phyloP scores from a whole-genome alignment of 2,329 filamentous ascomycete genomes.

The Fusarium algeriense region DNA sequence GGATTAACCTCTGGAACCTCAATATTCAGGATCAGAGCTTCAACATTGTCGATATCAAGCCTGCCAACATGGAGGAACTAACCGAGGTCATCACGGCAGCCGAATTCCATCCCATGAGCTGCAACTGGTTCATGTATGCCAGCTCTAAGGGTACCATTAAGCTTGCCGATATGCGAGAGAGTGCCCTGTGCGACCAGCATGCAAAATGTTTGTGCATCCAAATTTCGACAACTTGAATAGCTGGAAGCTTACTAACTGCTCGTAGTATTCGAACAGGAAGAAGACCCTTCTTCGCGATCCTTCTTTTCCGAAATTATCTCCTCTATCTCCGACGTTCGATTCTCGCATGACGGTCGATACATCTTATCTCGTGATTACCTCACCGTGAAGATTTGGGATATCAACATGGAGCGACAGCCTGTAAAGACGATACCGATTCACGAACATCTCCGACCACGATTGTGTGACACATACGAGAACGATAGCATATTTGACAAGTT shows the following conservation, averaged over 20 bases:
- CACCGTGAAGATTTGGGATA: constrained; percentile 99
- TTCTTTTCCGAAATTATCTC: constrained; percentile 99
- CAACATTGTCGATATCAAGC: constrained; percentile 99
- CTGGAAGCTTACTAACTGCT: constrained; percentile 38
- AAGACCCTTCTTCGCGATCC: constrained; percentile 94
- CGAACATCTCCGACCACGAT: constrained; percentile 90
- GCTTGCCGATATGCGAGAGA: constrained; percentile 97
- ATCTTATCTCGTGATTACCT: constrained; percentile 98
- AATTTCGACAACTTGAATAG: not conserved
- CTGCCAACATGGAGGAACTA: constrained; percentile 99
- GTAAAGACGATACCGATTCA: constrained; percentile 99
- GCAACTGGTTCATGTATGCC: constrained; percentile 99
- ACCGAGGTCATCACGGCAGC: constrained; percentile 99
- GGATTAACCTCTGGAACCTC: constrained; percentile 98
- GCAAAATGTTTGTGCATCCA: constrained; percentile 77
- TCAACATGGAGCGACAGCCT: constrained; percentile 98
- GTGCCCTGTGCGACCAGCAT: constrained; percentile 94
- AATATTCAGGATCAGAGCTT: constrained; percentile 99
- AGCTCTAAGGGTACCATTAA: constrained; percentile 99
- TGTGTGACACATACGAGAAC: constrained; percentile 99
- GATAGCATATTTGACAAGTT: constrained; percentile 99
- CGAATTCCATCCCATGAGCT: constrained; percentile 96
- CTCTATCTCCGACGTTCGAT: constrained; percentile 97
- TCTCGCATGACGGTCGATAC: constrained; percentile 95
- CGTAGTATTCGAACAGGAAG: constrained; percentile 97